Conservation (phyloP, 345 rosid genomes). For the Theobroma cacao region DNA sequence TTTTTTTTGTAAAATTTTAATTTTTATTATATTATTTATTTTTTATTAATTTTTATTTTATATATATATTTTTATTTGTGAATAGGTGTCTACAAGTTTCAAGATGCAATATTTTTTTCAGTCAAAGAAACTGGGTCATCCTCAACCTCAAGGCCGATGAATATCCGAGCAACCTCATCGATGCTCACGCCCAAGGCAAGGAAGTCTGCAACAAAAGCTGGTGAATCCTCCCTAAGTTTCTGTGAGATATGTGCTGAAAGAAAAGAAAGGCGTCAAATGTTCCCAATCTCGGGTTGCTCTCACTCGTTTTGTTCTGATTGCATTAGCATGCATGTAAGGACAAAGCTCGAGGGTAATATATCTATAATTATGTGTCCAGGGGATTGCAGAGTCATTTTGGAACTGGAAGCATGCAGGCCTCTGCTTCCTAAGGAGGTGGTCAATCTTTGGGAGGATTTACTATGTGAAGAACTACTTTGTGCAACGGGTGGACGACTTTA, state of each 20-base stretch:
- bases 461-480: slow-evolving; percentile 25
- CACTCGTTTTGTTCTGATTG: slow-evolving; percentile 41
- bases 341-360: slow-evolving; percentile 9
- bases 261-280: slow-evolving; percentile 21
- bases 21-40: no score
- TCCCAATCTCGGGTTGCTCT: slow-evolving; percentile 19
- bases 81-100: no score
- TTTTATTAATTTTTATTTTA: no score
- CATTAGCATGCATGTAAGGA: slow-evolving; percentile 26
- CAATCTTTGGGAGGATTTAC: slow-evolving; percentile 33
- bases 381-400: slow-evolving; percentile 25
- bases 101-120: background rate
- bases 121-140: background rate
- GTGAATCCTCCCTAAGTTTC: slow-evolving; percentile 30
- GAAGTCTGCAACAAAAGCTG: slow-evolving; percentile 7
- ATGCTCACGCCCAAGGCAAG: background rate
- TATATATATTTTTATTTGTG: no score
- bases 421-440: slow-evolving; percentile 25
- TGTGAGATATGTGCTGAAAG: slow-evolving; percentile 43
- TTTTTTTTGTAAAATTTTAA: no score
- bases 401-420: slow-evolving; percentile 24
- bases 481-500: slow-evolving; percentile 20
- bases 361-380: slow-evolving; percentile 32
- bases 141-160: background rate
- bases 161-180: background rate